phyloP scores from a whole-genome alignment of 2,329 filamentous ascomycete genomes.

The Alternaria brassicae region DNA sequence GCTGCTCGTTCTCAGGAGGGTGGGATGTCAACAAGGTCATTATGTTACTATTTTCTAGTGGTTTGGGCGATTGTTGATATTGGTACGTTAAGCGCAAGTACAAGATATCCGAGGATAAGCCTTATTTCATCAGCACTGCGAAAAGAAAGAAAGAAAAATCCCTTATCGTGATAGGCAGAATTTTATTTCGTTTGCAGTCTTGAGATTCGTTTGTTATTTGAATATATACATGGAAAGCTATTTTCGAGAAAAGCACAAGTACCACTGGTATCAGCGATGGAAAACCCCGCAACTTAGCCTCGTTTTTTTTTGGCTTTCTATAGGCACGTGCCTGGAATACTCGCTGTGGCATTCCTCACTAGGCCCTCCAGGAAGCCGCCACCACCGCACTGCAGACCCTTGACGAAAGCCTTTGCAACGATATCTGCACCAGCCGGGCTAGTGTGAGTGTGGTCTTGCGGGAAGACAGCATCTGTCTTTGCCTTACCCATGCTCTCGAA shows the following conservation, averaged over 20 bases:
- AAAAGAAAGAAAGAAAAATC: no score
- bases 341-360: slow-evolving; percentile 47
- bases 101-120: slow-evolving; percentile 31
- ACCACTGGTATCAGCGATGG: neutral
- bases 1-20: slow-evolving; percentile 51
- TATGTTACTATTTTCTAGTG: slow-evolving; percentile 49
- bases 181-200: neutral
- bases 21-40: slow-evolving; percentile 53
- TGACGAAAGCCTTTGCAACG: slow-evolving; percentile 65
- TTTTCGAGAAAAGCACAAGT: neutral
- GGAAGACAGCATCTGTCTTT: slow-evolving; percentile 62
- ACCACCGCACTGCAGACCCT: slow-evolving; percentile 61
- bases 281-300: neutral
- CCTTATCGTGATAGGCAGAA: neutral
- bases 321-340: slow-evolving; percentile 42
- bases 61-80: slow-evolving; percentile 44
- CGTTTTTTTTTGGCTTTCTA: slow-evolving; percentile 7
- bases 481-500: slow-evolving; percentile 60
- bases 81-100: slow-evolving; percentile 30
- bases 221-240: neutral
- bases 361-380: slow-evolving; percentile 52
- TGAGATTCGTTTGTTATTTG: neutral
- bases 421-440: slow-evolving; percentile 62
- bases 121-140: slow-evolving; percentile 52
- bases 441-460: slow-evolving; percentile 70